phyloP scores from a whole-genome alignment of 1,139 yeast species.

The Lodderomyces elongisporus region DNA sequence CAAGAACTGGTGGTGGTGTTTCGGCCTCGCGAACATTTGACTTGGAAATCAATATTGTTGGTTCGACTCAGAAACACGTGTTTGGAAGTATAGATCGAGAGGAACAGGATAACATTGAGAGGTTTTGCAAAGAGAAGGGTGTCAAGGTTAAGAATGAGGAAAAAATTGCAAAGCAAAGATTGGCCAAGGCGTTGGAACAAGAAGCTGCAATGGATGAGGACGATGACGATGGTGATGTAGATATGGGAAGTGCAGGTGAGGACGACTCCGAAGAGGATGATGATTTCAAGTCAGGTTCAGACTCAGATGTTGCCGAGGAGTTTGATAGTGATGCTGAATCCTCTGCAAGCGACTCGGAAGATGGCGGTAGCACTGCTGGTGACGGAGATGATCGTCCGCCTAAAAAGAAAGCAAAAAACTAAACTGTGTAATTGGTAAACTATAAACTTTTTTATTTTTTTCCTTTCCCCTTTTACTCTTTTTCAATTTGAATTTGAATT shows the following conservation, averaged over 20 bases:
- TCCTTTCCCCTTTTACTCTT: too few relatives aligned
- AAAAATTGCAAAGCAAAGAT: constrained; percentile 74
- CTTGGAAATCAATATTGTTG: constrained; percentile 68
- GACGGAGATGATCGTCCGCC: constrained; percentile 37
- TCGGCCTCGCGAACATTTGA: constrained; percentile 90
- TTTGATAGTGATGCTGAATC: constrained; percentile 65
- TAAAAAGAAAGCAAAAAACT: constrained; percentile 31
- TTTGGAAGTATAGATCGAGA: constrained; percentile 89
- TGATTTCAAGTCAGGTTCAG: constrained; percentile 60
- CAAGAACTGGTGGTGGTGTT: constrained; percentile 80
- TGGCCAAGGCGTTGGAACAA: constrained; percentile 71
- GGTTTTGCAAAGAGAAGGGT: constrained; percentile 71
- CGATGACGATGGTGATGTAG: constrained; percentile 49
- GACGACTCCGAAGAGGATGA: constrained; percentile 69
- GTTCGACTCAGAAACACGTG: constrained; percentile 65
- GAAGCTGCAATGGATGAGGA: constrained; percentile 66
- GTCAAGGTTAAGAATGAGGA: constrained; percentile 84
- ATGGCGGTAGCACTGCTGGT: constrained; percentile 1
- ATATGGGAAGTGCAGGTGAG: constrained; percentile 70
- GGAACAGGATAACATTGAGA: constrained; percentile 78
- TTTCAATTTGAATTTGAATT: too few relatives aligned
- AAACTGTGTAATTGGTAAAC: not conserved
- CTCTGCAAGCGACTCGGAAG: constrained; percentile 32
- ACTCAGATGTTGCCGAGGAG: constrained; percentile 80
- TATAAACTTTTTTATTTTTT: too few relatives aligned